Conservation (phyloP, 1,284 basidiomycete genomes). For the Malassezia yamatoensis region DNA sequence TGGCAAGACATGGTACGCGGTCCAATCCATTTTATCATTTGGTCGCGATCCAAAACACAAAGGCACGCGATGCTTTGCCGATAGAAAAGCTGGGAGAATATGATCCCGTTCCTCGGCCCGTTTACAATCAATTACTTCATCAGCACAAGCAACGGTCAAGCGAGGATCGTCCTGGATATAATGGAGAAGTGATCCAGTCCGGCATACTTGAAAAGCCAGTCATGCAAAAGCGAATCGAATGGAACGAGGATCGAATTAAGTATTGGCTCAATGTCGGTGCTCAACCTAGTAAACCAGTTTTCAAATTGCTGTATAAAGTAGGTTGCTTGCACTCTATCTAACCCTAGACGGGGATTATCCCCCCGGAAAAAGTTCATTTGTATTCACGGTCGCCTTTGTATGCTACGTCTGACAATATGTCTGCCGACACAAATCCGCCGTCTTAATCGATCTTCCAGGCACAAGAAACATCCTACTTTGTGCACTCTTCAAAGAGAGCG, state of each 20-base stretch:
- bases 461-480: too few species aligned
- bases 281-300: slow-evolving; percentile 66
- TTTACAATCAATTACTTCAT: not conserved
- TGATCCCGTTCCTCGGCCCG: slow-evolving; percentile 56
- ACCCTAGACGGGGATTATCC: slow-evolving; percentile 16
- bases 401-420: too few species aligned
- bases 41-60: slow-evolving; percentile 68
- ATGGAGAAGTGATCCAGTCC: slow-evolving; percentile 28
- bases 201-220: slow-evolving; percentile 19
- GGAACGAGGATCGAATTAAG: slow-evolving; percentile 77
- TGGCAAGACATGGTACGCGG: slow-evolving; percentile 70
- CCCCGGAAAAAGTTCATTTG: slow-evolving; percentile 7
- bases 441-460: too few species aligned
- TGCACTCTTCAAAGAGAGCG: too few species aligned
- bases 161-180: slow-evolving; percentile 19
- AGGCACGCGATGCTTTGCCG: slow-evolving; percentile 74
- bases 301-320: slow-evolving; percentile 69
- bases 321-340: slow-evolving; percentile 46
- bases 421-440: too few species aligned
- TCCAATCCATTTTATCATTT: slow-evolving; percentile 76
- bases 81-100: slow-evolving; percentile 81
- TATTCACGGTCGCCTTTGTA: not conserved
- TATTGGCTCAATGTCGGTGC: slow-evolving; percentile 84
- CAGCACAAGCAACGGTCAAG: not conserved
- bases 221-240: slow-evolving; percentile 65